Base-by-base conservation (phyloP, 306 rosid species). In the Glycine soja region DNA sequence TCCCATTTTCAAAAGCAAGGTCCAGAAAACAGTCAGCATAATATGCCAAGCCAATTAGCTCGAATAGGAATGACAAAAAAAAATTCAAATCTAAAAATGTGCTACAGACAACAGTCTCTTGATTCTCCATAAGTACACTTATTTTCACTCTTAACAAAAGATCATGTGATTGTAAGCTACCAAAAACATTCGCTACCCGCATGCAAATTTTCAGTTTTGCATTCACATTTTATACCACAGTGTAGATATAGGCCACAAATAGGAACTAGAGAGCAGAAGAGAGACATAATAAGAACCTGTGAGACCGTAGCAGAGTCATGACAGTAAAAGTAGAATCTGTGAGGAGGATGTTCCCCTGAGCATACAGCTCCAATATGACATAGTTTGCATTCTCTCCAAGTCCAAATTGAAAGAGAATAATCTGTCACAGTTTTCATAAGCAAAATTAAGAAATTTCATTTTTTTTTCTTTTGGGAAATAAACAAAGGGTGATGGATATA, bases 261-360 rank as follows among this genome's bases (percentile, higher is more conserved):
- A 6, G 42, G 59, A 63, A 77, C 8, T 73, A 86, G 40, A 75
- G 48, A 45, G 61, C 57, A 75, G 16, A 74, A 73, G 13, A 30
- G 11, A 38, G 30, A 24, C 65, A 38, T 46, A 58, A 40, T 13
- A 66, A 78, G 61, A 68, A 95, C 99, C 97, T 93, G 91, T 95
- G 99, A 4, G 99, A 95, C 18, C 99, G 94, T 56, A 95, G 98
- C n/a, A 95, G 93, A 71, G 99, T 95, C 92, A 95, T 57, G 82
- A 95, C 99, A 75, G 87, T 93, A 78, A 93, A 92, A 45, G 76
- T 90, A 62, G 92, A 89, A 87, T 93, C 98, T 9, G 96, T 82
- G 45, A 95, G 98, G 62, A 95, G 78, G 88, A 95, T 90, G 78
- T 95, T 95, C 58, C 99, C 99, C 78, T 95, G 99, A 32, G 99